phyloP scores from a whole-genome alignment of 2,329 filamentous ascomycete genomes.

The Biscogniauxia marginata region DNA sequence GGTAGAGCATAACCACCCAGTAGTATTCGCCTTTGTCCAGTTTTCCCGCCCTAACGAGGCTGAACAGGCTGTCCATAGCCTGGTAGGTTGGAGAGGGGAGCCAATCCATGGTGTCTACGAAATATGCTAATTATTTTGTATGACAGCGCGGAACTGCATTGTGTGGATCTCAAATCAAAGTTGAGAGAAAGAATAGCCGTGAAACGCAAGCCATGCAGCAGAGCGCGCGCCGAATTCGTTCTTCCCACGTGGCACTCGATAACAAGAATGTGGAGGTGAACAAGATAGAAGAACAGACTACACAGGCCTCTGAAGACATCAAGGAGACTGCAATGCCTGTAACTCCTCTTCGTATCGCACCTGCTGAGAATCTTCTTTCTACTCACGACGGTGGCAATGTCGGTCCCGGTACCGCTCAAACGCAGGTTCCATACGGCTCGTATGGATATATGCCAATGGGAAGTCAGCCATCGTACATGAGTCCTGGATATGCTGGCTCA shows the following conservation, averaged over 20 bases:
- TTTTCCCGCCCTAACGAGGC: slow-evolving; percentile 38
- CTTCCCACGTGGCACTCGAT: not conserved
- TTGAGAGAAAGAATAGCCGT: slow-evolving; percentile 36
- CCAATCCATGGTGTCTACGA: not conserved
- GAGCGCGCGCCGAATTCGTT: slow-evolving; percentile 4
- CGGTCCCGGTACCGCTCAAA: not conserved
- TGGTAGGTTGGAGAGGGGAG: slow-evolving; percentile 36
- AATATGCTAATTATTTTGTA: slow-evolving; percentile 10
- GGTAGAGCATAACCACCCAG: slow-evolving; percentile 21
- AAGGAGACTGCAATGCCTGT: slow-evolving; percentile 5
- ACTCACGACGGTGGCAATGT: not conserved
- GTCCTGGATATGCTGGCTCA: slow-evolving; percentile 3
- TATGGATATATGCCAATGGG: slow-evolving; percentile 7
- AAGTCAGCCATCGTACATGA: slow-evolving; percentile 4
- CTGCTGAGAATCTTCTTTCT: not conserved
- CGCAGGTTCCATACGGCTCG: not conserved
- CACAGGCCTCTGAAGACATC: not conserved
- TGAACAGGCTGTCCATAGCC: slow-evolving; percentile 34
- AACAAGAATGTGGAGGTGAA: not conserved
- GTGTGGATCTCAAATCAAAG: slow-evolving; percentile 34
- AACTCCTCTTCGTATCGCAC: slow-evolving; percentile 5
- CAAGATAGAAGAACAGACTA: not conserved
- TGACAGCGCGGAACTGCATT: slow-evolving; percentile 34
- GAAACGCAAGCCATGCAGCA: slow-evolving; percentile 3
- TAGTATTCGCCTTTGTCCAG: slow-evolving; percentile 39